A percentile compares a stretch with the other conserved stretches of the same genome.
These are phyloP conservation scores for Anisodus acutangulus DNA, from an alignment of 257 asterid genomes.

Conservation along the genomic window DNA sequence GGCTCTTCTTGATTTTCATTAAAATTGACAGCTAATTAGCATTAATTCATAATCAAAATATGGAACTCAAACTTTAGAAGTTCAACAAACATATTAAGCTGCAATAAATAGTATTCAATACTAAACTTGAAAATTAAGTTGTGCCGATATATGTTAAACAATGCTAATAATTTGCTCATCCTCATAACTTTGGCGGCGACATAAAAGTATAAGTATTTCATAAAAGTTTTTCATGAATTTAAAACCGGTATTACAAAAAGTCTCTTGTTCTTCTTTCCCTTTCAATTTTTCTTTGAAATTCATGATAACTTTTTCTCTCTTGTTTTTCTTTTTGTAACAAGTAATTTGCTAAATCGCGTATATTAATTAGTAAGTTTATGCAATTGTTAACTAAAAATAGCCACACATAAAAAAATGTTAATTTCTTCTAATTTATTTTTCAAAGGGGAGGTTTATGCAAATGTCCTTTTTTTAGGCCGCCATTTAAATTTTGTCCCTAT, in stretches of 20 bases:
- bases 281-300: neutral
- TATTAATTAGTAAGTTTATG: neutral
- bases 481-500: no score
- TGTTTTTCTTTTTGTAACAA: neutral
- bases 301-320: neutral
- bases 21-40: neutral
- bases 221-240: no score
- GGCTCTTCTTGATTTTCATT: neutral
- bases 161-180: conserved; percentile 18
- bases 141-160: conserved; percentile 33
- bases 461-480: no score
- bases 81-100: conserved; percentile 42
- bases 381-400: neutral
- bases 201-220: neutral
- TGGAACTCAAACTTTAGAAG: conserved; percentile 27
- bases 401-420: neutral
- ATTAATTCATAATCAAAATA: conserved; percentile 26
- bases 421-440: neutral
- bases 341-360: no score
- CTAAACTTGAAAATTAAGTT: conserved; percentile 22
- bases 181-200: conserved; percentile 15
- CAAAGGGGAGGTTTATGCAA: neutral
- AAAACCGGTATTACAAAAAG: neutral
- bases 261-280: neutral
- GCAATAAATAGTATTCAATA: conserved; percentile 39